phyloP scores from a whole-genome alignment of 2,329 filamentous ascomycete species.

The Diaporthe vaccinii region DNA sequence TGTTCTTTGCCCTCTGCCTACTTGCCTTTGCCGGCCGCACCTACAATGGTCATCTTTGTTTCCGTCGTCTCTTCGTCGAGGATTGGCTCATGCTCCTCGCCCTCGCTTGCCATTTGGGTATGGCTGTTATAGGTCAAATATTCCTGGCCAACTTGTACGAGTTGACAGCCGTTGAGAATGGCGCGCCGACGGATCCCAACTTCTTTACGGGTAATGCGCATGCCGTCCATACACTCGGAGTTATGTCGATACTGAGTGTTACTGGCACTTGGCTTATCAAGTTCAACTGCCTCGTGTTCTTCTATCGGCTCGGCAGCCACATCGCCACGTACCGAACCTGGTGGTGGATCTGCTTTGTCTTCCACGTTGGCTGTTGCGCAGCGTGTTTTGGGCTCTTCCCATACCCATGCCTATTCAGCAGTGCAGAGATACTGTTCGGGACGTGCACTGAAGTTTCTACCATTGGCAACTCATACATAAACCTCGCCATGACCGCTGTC shows the following conservation, averaged over 20 bases:
- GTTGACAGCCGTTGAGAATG: neutral
- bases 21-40: neutral
- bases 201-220: conserved; percentile 9
- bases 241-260: conserved; percentile 3
- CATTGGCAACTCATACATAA: too few relatives aligned
- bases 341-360: conserved; percentile 40
- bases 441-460: too few relatives aligned
- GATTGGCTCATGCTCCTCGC: conserved; percentile 43
- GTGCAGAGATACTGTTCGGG: conserved; percentile 30
- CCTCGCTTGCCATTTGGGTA: conserved; percentile 30
- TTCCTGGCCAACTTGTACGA: neutral
- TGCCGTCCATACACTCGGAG: conserved; percentile 28
- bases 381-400: conserved; percentile 35
- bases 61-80: neutral
- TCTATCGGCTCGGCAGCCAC: conserved; percentile 31
- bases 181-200: neutral
- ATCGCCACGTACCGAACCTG: conserved; percentile 28
- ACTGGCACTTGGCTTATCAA: conserved; percentile 39
- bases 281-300: conserved; percentile 38
- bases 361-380: conserved; percentile 35
- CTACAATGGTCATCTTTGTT: neutral
- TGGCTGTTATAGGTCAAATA: conserved; percentile 2
- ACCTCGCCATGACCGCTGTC: too few relatives aligned
- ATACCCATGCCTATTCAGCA: conserved; percentile 41
- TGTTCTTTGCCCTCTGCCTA: neutral